Evolutionary conservation across 495 filamentous ascomycete genomes (phyloP).

Genomic region (Chlorociboria aeruginascens): DNA sequence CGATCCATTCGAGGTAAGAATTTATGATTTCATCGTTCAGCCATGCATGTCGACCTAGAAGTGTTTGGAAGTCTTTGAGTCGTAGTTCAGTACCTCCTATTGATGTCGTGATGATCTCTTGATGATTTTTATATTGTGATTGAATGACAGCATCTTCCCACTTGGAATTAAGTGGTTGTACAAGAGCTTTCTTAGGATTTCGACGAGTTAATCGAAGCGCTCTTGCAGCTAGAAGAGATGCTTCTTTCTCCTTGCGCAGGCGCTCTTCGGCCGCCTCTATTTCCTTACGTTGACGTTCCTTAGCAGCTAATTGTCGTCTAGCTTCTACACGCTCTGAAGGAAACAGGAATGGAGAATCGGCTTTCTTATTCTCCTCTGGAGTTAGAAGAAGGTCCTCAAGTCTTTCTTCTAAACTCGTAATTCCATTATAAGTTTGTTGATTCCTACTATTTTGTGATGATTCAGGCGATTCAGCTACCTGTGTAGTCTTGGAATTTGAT

Average conservation of each 20-base stretch:
- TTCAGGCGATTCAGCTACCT: background rate
- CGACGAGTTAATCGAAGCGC: conserved; percentile 14
- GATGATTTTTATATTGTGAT: conserved; percentile 20
- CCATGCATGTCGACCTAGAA: conserved; percentile 48
- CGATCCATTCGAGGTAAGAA: conserved; percentile 46
- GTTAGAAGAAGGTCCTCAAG: background rate
- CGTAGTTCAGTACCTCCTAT: conserved; percentile 44
- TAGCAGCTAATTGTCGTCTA: background rate
- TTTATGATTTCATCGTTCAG: conserved; percentile 80
- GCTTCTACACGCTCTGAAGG: background rate
- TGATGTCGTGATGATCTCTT: conserved; percentile 29
- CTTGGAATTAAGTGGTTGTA: conserved; percentile 31
- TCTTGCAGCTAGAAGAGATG: conserved; percentile 5
- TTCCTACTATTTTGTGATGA: background rate
- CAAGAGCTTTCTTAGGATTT: conserved; percentile 15
- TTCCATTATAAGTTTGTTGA: background rate
- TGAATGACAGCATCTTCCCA: conserved; percentile 32
- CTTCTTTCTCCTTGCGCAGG: conserved; percentile 1
- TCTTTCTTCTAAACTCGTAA: background rate
- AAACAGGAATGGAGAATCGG: background rate
- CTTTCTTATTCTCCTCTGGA: background rate
- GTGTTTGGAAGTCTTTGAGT: conserved; percentile 47
- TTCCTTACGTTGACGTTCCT: conserved; percentile 3
- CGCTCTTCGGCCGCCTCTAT: conserved; percentile 2
- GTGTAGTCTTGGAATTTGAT: background rate